Conservation (phyloP, 805 yeast genomes). For the Wickerhamomyces queroliae region DNA sequence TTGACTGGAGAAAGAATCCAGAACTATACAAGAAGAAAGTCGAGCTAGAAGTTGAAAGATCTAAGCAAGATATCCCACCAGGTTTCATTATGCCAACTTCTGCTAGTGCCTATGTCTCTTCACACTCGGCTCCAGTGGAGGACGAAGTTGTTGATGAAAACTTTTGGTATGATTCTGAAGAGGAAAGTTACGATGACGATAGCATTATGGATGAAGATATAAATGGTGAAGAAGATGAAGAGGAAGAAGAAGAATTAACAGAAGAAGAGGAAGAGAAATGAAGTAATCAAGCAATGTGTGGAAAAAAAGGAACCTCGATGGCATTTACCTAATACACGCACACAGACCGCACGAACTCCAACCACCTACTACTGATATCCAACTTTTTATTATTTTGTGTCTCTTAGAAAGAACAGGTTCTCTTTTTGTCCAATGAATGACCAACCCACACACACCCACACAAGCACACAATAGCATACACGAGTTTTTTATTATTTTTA, state of each 20-base stretch:
- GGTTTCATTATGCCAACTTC: constrained; percentile 79
- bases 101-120: constrained; percentile 49
- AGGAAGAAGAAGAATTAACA: constrained; percentile 25
- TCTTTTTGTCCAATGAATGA: too few species aligned
- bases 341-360: too few species aligned
- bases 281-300: not conserved
- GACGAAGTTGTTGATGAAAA: constrained; percentile 69
- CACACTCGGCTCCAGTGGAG: constrained; percentile 27
- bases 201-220: constrained; percentile 42
- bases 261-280: constrained; percentile 19
- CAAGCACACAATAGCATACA: too few species aligned
- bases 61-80: constrained; percentile 80
- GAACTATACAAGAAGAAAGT: constrained; percentile 73
- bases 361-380: too few species aligned
- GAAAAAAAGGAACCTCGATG: too few species aligned
- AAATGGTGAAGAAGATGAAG: constrained; percentile 47
- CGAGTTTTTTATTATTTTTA: too few species aligned
- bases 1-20: constrained; percentile 78
- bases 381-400: too few species aligned
- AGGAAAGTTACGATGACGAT: constrained; percentile 56
- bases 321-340: too few species aligned
- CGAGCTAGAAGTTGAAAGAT: constrained; percentile 73
- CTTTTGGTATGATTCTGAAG: constrained; percentile 80
- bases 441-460: too few species aligned
- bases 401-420: too few species aligned